Conservation (phyloP, 1,139 yeast species). For the Kluyveromyces sp. region DNA sequence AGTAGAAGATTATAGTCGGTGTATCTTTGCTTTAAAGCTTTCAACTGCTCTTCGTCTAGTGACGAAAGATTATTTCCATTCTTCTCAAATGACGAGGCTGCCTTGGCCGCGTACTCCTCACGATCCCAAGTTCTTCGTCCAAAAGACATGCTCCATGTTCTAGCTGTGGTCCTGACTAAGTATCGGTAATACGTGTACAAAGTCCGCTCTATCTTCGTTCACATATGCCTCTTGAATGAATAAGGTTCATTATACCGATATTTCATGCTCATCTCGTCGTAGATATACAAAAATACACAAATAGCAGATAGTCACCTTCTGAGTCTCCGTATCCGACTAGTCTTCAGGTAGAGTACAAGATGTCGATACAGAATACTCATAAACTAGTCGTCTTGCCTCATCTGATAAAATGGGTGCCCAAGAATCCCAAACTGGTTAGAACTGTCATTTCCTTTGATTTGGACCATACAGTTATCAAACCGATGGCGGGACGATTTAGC, state of each 20-base stretch:
- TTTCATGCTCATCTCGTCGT: not conserved
- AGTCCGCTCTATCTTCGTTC: no score
- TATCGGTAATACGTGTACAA: no score
- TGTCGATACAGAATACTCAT: constrained; percentile 17
- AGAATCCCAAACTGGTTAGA: not conserved
- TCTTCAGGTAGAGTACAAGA: not conserved
- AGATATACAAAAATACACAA: no score
- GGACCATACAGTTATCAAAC: constrained; percentile 30
- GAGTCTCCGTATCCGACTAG: no score
- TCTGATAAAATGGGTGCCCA: constrained; percentile 26
- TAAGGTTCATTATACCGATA: not conserved
- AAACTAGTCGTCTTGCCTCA: constrained; percentile 27
- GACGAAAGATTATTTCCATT: constrained; percentile 12
- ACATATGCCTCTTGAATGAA: no score
- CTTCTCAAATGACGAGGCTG: constrained; percentile 14
- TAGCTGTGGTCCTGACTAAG: no score
- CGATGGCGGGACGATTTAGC: constrained; percentile 24
- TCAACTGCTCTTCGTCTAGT: constrained; percentile 15
- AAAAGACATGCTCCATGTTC: constrained; percentile 35
- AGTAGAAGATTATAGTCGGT: constrained; percentile 19
- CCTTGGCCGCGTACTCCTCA: constrained; percentile 54
- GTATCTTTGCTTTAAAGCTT: constrained; percentile 21
- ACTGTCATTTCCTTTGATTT: constrained; percentile 26
- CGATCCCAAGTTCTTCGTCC: constrained; percentile 69
- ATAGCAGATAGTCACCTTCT: no score